These are phyloP conservation scores for Penicillium salamii DNA, from an alignment of 495 filamentous ascomycete genomes.

Conservation along the genomic window DNA sequence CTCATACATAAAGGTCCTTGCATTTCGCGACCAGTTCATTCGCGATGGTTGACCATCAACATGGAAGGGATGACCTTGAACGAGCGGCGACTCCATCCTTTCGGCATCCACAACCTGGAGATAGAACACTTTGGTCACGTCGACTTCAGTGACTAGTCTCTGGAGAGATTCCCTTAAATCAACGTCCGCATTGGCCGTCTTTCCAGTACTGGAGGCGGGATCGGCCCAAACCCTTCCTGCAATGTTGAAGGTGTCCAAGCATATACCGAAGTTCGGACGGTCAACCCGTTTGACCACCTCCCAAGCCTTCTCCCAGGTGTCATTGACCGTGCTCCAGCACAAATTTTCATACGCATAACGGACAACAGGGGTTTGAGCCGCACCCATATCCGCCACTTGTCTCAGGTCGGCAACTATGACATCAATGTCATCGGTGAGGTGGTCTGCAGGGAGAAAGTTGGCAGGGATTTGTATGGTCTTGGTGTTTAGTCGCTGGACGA, in stretches of 20 bases:
- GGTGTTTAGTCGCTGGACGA: constrained; percentile 57
- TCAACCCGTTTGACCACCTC: constrained; percentile 59
- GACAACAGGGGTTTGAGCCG: constrained; percentile 41
- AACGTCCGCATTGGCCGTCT: constrained; percentile 52
- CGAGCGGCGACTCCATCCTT: constrained; percentile 51
- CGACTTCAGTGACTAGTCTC: constrained; percentile 50
- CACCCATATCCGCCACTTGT: constrained; percentile 32
- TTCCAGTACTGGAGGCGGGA: constrained; percentile 50
- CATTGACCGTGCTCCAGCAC: constrained; percentile 62
- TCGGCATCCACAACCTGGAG: constrained; percentile 73
- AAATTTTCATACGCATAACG: constrained; percentile 68
- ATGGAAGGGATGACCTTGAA: constrained; percentile 59
- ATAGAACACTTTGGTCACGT: constrained; percentile 65
- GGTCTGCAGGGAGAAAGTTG: constrained; percentile 54
- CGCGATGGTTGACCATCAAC: constrained; percentile 57
- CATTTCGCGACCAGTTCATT: constrained; percentile 79
- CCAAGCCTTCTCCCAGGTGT: constrained; percentile 67
- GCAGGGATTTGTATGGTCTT: constrained; percentile 66
- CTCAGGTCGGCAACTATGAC: constrained; percentile 63
- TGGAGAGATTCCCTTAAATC: constrained; percentile 55
- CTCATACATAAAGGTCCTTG: constrained; percentile 67
- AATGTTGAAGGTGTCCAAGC: constrained; percentile 76
- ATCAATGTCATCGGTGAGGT: constrained; percentile 51
- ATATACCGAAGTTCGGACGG: constrained; percentile 67
- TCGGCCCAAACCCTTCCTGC: constrained; percentile 68